These are phyloP conservation scores for Earliella scabrosa DNA, from an alignment of 1,284 basidiomycete genomes.

Conservation along the genomic window DNA sequence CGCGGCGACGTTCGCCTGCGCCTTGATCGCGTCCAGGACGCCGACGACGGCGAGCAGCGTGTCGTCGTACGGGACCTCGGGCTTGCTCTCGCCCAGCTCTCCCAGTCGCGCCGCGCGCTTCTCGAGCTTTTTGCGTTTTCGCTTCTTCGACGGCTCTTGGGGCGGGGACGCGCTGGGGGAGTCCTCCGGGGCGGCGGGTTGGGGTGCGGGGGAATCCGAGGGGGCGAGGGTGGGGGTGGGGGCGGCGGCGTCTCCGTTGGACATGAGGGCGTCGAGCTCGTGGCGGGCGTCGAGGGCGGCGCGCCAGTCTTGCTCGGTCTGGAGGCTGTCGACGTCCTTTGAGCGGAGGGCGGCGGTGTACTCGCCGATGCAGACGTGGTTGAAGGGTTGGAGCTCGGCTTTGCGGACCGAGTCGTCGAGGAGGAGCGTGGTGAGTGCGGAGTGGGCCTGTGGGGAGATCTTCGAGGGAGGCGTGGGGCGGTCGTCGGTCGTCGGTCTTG, in stretches of 20 bases:
- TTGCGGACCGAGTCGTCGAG: constrained; percentile 84
- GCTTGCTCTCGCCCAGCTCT: constrained; percentile 9
- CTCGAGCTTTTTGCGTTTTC: constrained; percentile 29
- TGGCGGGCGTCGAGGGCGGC: constrained; percentile 22
- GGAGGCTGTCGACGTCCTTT: constrained; percentile 44
- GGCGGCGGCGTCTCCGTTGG: neutral
- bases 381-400: constrained; percentile 80
- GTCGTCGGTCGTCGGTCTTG: constrained; percentile 7
- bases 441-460: constrained; percentile 44
- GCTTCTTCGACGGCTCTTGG: constrained; percentile 23
- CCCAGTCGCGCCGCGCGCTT: constrained; percentile 23
- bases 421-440: constrained; percentile 72
- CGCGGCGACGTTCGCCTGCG: constrained; percentile 65
- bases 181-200: too few relatives aligned
- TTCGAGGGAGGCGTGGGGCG: neutral
- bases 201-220: too few relatives aligned
- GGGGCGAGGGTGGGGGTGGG: too few relatives aligned
- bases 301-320: constrained; percentile 23
- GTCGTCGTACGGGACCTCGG: constrained; percentile 48
- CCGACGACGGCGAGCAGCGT: constrained; percentile 76
- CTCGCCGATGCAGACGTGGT: constrained; percentile 77
- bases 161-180: neutral
- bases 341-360: constrained; percentile 55
- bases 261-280: constrained; percentile 9
- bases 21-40: constrained; percentile 62